A percentile compares a stretch with the other conserved stretches of the same genome.
phyloP scores from a whole-genome alignment of 2,329 filamentous ascomycete genomes.

The Arachnopeziza araneosa region DNA sequence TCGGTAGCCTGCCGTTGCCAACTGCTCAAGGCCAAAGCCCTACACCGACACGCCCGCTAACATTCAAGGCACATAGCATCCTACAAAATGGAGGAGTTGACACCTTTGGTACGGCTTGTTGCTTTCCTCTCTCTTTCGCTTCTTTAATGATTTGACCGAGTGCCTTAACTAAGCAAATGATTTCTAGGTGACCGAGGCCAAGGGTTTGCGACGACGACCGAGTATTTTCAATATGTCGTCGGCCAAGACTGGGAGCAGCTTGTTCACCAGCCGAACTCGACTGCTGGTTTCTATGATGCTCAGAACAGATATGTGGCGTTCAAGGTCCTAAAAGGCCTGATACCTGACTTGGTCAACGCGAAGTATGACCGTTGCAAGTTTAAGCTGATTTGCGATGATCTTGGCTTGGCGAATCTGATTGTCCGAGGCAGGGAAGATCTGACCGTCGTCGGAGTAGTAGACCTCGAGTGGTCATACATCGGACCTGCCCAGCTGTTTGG shows the following conservation, averaged over 20 bases:
- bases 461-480: constrained; percentile 35
- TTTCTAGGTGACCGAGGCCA: constrained; percentile 6
- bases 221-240: constrained; percentile 23
- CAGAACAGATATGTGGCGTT: constrained; percentile 28
- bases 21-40: constrained; percentile 7
- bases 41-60: constrained; percentile 26
- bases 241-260: constrained; percentile 32
- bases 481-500: constrained; percentile 34
- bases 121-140: not conserved
- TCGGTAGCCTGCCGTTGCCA: constrained; percentile 7
- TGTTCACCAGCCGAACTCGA: constrained; percentile 31
- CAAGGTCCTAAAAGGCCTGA: constrained; percentile 18
- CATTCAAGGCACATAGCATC: constrained; percentile 31
- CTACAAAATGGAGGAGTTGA: constrained; percentile 30
- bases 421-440: constrained; percentile 31
- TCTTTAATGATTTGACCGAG: not conserved
- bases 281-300: constrained; percentile 23
- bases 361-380: constrained; percentile 28
- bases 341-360: constrained; percentile 5
- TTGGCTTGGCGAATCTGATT: constrained; percentile 34
- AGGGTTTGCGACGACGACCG: constrained; percentile 9
- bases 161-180: not conserved
- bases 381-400: constrained; percentile 35
- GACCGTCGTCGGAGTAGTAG: constrained; percentile 32
- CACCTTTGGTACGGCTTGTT: constrained; percentile 12